Base-by-base conservation (phyloP, 352 stramenopile species). In the Aphanomyces stellatus region DNA sequence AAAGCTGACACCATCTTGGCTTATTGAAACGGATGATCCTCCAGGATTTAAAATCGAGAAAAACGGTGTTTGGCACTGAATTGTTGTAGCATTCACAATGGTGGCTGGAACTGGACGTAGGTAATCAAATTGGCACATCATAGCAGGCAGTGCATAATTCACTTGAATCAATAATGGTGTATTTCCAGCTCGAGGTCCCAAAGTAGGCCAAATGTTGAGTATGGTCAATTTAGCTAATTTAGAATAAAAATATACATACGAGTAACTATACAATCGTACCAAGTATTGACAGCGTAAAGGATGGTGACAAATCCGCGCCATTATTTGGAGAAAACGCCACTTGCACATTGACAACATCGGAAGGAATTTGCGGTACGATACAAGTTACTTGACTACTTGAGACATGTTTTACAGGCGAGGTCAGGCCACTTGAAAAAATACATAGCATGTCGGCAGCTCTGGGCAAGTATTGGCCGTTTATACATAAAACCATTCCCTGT, bases 11-110 rank as follows among this genome's bases (percentile, higher is more conserved):
- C n/a, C n/a, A n/a, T n/a, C n/a, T n/a, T n/a, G n/a, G n/a, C n/a
- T n/a, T n/a, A n/a, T n/a, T n/a, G n/a, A n/a, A n/a, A n/a, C n/a
- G n/a, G n/a, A n/a, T n/a, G n/a, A n/a, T n/a, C n/a, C n/a, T n/a
- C n/a, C n/a, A n/a, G n/a, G n/a, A n/a, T n/a, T n/a, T n/a, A n/a
- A n/a, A n/a, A n/a, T n/a, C n/a, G n/a, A n/a, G n/a, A 57, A 57
- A 37, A 24, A 57, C 42, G 71, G 71, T 11, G 69, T 59, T 17
- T 19, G 4, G 31, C 71, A 76, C 43, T 72, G 53, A 31, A 69
- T 30, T 0, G 48, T 19, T 2, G 67, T 51, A 1, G 56, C 37
- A n/a, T 76, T 76, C 2, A 71, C 24, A 3, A 70, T 30, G 3
- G 53, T 65, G 13, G 65, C 72, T 24, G 10, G 1, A 4, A 72